Percentiles rank a stretch among this genome's conserved stretches.
These are phyloP conservation scores for Colletotrichum trifolii DNA, from an alignment of 2,329 filamentous ascomycete species.

Conservation along the genomic window DNA sequence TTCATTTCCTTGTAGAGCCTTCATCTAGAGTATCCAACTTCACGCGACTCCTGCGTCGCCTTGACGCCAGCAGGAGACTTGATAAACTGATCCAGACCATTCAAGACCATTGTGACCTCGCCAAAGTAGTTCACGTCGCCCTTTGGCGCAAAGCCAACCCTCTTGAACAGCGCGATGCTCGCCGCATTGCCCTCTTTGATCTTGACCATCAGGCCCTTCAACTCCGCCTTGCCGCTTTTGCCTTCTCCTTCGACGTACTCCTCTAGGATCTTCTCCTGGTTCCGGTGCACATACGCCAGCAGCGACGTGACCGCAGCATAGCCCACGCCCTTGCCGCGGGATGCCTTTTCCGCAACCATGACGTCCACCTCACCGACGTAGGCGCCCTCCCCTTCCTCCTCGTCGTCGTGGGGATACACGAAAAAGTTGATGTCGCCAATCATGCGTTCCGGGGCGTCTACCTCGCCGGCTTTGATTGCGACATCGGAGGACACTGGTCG, in stretches of 20 bases:
- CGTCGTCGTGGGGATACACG: slow-evolving; percentile 69
- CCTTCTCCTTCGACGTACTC: slow-evolving; percentile 50
- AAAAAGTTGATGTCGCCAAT: slow-evolving; percentile 87
- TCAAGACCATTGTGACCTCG: slow-evolving; percentile 63
- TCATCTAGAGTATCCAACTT: slow-evolving; percentile 28
- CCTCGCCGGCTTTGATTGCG: slow-evolving; percentile 47
- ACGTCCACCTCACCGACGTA: slow-evolving; percentile 82
- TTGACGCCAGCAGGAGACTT: slow-evolving; percentile 13
- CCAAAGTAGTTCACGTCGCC: slow-evolving; percentile 70
- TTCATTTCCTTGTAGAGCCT: background rate
- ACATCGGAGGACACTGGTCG: slow-evolving; percentile 49
- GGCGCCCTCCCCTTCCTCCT: slow-evolving; percentile 52
- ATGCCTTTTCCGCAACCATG: slow-evolving; percentile 76
- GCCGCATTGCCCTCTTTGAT: slow-evolving; percentile 66
- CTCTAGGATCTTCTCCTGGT: slow-evolving; percentile 64
- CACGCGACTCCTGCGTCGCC: slow-evolving; percentile 18
- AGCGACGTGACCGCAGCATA: slow-evolving; percentile 74
- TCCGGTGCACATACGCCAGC: slow-evolving; percentile 71
- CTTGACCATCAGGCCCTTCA: slow-evolving; percentile 67
- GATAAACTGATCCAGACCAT: slow-evolving; percentile 39
- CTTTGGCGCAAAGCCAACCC: slow-evolving; percentile 62
- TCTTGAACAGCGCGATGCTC: slow-evolving; percentile 63
- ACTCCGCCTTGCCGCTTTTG: slow-evolving; percentile 19
- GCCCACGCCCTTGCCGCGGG: slow-evolving; percentile 74
- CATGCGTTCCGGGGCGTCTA: slow-evolving; percentile 70